Base-by-base conservation (phyloP, 1,139 yeast species). In the Geotrichum europaeum region DNA sequence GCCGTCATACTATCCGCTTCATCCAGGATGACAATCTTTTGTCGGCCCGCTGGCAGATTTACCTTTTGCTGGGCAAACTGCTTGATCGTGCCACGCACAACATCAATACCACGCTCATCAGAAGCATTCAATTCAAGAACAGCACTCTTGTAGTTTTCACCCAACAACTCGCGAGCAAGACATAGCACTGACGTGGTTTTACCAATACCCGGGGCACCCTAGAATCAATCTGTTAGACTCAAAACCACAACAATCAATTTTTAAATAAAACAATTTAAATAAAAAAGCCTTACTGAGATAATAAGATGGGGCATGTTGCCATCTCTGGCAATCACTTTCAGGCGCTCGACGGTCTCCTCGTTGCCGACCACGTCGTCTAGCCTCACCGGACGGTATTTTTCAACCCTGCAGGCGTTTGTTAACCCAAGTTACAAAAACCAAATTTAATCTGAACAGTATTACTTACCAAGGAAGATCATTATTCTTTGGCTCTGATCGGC, bases 1-100 rank as follows among this genome's bases (percentile, higher is more conserved):
- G 97, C 92, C 0, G 99, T 94, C 92, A 94, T 89, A n/a, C 96
- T 88, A 72, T 94, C 98, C 0, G 97, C 98, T 74, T 92, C 98
- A 74, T 92, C 98, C 64, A 92, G 76, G 60, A 92, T 91, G 65
- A 94, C 82, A 63, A 94, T 89, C 79, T 94, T 94, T 70, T 94
- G 97, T 68, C 85, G 83, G 64, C 84, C 97, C 60, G 78, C 82
- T 66, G 81, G 96, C 71, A 82, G 80, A 70, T 77, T 89, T 62
- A 81, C 94, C 72, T 89, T 92, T 68, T 94, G 92, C 71, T 92
- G 98, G 3, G 99, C 98, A 79, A 94, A 94, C 65, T 89, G 89
- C 75, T 94, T 94, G 73, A 94, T 91, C 70, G 90, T 86, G 68
- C 89, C 90, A 66, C 99, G 81, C 10, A 94, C 99, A 34, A 92